Evolutionary conservation across 306 rosid genomes (phyloP), one percentile per base, ranked within the genome.

Genomic region (Acacia melanoxylon): DNA sequence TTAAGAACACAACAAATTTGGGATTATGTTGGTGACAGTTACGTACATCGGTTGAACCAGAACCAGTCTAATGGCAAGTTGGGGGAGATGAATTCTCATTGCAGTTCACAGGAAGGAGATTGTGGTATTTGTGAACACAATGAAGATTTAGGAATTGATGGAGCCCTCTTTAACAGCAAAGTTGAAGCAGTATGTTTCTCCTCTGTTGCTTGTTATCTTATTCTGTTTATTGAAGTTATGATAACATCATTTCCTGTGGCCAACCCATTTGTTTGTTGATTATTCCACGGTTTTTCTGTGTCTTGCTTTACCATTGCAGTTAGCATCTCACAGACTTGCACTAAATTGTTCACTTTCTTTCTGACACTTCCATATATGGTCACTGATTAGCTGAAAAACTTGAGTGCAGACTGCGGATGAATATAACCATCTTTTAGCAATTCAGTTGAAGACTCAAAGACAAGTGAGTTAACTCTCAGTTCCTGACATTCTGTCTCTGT

Each of bases 361-460:
- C 19, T 25, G 35, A 11, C 68, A 66, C 68, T 76, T 56, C 68
- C 78, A 44, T 82, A 48, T 72, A 49, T 27, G 69, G 49, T 84
- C 59, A 41, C 79, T 85, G 73, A 87, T 82, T 72, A 56, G 81
- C 59, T 83, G 76, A 75, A 74, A 74, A 78, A 73, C 85, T 79
- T 80, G 85, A 74, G 58, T 78, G 83, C 98, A 95, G 98, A 92
- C 90, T 89, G 89, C 88, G 82, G 97, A 93, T 16, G 99, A 93
- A 72, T 95, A 95, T 89, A 95, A 95, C 86, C 88, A 72, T 78
- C 98, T 93, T 73, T 92, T 95, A 83, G 89, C 97, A 59, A 91
- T 92, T 78, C 99, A 93, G 88, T 86, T 93, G 87, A 96, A 95
- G 84, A 88, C 86, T 81, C 97, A 95, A 81, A 93, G 98, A 92